These are phyloP conservation scores for Fonsecaea erecta DNA, from an alignment of 2,329 filamentous ascomycete species.

Conservation along the genomic window DNA sequence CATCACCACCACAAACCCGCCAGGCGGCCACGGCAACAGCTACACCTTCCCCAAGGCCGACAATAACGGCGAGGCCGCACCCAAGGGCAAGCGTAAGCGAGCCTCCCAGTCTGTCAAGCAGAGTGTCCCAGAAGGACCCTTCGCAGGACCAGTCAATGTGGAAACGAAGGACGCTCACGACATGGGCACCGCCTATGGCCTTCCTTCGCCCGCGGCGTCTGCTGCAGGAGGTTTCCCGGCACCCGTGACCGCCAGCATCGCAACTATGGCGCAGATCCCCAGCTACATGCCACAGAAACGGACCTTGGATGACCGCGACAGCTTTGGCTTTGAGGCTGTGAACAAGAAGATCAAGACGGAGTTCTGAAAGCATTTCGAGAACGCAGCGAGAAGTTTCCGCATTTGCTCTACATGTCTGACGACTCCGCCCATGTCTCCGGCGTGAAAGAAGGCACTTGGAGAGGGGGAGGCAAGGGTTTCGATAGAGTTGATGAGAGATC, in stretches of 20 bases:
- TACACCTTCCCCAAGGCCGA: not conserved
- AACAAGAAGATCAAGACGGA: constrained; percentile 21
- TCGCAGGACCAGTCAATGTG: not conserved
- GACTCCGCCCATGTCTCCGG: not conserved
- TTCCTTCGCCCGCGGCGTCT: constrained; percentile 17
- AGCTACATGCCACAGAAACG: not conserved
- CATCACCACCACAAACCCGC: constrained; percentile 15
- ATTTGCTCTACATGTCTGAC: not conserved
- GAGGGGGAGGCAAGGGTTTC: no score
- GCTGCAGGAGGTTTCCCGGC: not conserved
- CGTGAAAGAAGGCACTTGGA: not conserved
- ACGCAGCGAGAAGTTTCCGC: not conserved
- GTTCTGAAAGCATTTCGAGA: not conserved
- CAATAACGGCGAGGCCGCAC: not conserved
- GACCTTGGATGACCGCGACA: not conserved
- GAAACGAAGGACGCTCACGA: not conserved
- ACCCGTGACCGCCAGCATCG: not conserved
- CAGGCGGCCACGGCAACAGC: not conserved
- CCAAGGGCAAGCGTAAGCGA: not conserved
- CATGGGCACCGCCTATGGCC: not conserved
- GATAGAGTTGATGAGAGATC: not conserved
- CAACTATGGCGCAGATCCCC: not conserved
- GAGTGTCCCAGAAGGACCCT: not conserved
- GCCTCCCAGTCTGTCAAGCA: not conserved
- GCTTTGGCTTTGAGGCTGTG: not conserved